Evolutionary conservation across 805 yeast species (phyloP), one percentile per base, ranked within the genome.

Genomic region (Yarrowia hollandica): DNA sequence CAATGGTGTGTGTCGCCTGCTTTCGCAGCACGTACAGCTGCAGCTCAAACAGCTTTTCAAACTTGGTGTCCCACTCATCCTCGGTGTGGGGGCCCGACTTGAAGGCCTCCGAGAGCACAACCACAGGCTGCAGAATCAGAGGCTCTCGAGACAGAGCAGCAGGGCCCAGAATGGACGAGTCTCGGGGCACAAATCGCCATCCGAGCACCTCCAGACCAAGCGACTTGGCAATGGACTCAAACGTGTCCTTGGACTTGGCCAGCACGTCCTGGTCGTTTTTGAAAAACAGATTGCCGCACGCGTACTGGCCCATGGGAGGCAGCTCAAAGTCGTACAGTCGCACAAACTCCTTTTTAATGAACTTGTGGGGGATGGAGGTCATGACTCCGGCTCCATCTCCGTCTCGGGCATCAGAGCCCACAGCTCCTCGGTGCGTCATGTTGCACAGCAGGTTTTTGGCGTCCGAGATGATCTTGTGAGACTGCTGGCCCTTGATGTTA

Each of bases 311-410:
- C 62, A 78, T 75, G 4, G 78, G 76, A 19, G 98, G 98, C 62
- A 92, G 76, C 60, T 78, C 79, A 58, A 88, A 76, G 64, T 82
- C 77, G 68, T 86, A 79, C 61, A 82, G 82, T 66, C 85, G 83
- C 67, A 81, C 81, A 71, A 91, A 91, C 75, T 92, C 98, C 72
- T 92, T 83, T 61, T 74, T 74, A 79, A 92, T 83, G 72, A 94
- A 89, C 64, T 82, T 84, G 75, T 91, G 97, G 31, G 97, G 97
- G 63, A 92, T 83, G 26, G 96, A 86, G 54, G 94, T 82, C 82
- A 92, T 83, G 62, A 92, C 90, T 73, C 99, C 99, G 23, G 99
- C 99, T 74, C 99, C 99, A 71, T 92, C 99, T 74, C 99, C 99
- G 72, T 92, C 97, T 68, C 90, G 83, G 19, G 97, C 96, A 69